phyloP scores from a whole-genome alignment of 257 asterid species.

The Lantana camara region DNA sequence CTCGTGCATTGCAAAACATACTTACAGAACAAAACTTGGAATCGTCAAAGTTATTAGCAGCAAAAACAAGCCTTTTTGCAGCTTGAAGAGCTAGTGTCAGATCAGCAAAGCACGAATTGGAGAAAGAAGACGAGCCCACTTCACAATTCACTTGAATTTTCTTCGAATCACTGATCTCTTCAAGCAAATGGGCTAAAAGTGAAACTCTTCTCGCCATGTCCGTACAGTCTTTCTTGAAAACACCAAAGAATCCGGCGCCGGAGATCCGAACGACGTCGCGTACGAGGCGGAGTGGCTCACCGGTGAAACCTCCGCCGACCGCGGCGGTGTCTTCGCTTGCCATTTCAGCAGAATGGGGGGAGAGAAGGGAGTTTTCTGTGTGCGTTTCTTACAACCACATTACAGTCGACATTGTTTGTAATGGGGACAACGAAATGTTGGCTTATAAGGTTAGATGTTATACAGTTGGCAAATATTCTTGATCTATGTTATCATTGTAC shows the following conservation, averaged over 20 bases:
- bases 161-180: slow-evolving; percentile 62
- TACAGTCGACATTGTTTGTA: slow-evolving; percentile 28
- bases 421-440: slow-evolving; percentile 27
- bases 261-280: slow-evolving; percentile 64
- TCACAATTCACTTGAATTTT: slow-evolving; percentile 21
- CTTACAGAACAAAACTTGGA: slow-evolving; percentile 42
- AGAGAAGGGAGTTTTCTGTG: slow-evolving; percentile 15
- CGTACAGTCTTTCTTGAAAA: slow-evolving; percentile 71
- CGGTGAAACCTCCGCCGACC: slow-evolving; percentile 25
- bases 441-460: slow-evolving; percentile 19
- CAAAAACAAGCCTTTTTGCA: slow-evolving; percentile 44
- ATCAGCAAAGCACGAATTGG: slow-evolving; percentile 54
- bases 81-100: slow-evolving; percentile 47
- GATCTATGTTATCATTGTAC: not conserved
- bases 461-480: slow-evolving; percentile 36
- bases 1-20: not conserved
- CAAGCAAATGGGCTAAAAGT: slow-evolving; percentile 66
- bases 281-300: slow-evolving; percentile 47
- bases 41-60: slow-evolving; percentile 41
- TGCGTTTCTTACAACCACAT: slow-evolving; percentile 26
- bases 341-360: slow-evolving; percentile 39
- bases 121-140: slow-evolving; percentile 43
- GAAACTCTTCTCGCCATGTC: slow-evolving; percentile 67
- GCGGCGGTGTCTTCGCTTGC: slow-evolving; percentile 47
- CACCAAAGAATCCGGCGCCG: slow-evolving; percentile 56